Percentiles rank a stretch among this genome's conserved stretches.
Evolutionary conservation across 2,329 filamentous ascomycete species (phyloP).

Genomic region (Kalaharituber pfeilii): DNA sequence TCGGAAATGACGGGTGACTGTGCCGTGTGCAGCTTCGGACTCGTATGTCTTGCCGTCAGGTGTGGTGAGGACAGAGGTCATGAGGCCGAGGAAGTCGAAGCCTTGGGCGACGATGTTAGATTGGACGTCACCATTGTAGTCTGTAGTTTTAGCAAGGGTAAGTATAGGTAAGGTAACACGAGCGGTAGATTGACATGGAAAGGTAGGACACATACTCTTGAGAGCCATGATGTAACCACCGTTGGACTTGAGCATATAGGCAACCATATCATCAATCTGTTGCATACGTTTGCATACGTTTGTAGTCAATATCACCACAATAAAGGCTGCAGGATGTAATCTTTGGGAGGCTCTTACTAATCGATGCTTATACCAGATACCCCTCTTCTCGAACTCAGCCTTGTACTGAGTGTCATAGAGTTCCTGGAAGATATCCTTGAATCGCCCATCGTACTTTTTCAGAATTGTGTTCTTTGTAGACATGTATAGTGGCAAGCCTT

Average conservation of each 20-base stretch:
- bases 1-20: constrained; percentile 94
- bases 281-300: no score
- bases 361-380: constrained; percentile 98
- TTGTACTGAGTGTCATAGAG: constrained; percentile 80
- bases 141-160: no score
- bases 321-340: no score
- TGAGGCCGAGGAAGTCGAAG: constrained; percentile 92
- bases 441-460: constrained; percentile 95
- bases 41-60: constrained; percentile 95
- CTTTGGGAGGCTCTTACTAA: constrained; percentile 31
- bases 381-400: constrained; percentile 72
- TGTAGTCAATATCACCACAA: no score
- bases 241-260: constrained; percentile 98
- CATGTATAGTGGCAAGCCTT: constrained; percentile 92
- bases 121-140: constrained; percentile 78
- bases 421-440: constrained; percentile 99
- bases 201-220: no score
- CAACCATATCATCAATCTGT: constrained; percentile 96
- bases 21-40: constrained; percentile 93
- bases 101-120: constrained; percentile 97
- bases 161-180: no score
- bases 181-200: no score
- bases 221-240: constrained; percentile 94
- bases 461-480: constrained; percentile 99
- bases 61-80: constrained; percentile 95